Conservation (phyloP, 306 rosid species). For the Adenanthera pavonina region DNA sequence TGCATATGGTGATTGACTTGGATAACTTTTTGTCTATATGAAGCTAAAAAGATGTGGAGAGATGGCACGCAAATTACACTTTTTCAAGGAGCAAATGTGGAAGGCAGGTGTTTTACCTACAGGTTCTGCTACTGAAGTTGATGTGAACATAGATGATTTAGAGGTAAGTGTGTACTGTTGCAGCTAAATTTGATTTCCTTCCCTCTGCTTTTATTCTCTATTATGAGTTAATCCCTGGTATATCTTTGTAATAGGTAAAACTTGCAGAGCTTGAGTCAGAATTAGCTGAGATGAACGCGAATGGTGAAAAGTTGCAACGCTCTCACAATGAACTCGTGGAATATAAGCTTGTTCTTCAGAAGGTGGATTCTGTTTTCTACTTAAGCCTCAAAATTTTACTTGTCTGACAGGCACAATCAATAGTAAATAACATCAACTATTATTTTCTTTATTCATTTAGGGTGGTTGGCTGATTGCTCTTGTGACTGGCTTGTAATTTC, state of each 20-base stretch:
- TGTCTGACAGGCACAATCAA: constrained; percentile 19
- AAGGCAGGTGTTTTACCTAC: constrained; percentile 76
- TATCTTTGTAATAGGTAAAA: constrained; percentile 65
- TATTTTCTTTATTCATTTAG: constrained; percentile 16
- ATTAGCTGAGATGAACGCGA: constrained; percentile 86
- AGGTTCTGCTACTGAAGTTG: constrained; percentile 47
- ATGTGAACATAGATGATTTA: constrained; percentile 71
- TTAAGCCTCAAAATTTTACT: neutral
- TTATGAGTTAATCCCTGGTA: constrained; percentile 25
- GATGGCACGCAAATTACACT: constrained; percentile 92
- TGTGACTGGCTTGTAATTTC: constrained; percentile 6
- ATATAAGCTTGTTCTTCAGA: constrained; percentile 87
- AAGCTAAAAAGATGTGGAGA: constrained; percentile 93
- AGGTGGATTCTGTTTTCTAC: constrained; percentile 61
- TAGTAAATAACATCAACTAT: neutral
- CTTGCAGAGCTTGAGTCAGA: constrained; percentile 91
- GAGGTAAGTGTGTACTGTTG: constrained; percentile 61
- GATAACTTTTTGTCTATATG: constrained; percentile 37
- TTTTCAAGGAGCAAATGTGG: constrained; percentile 89
- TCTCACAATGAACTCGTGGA: constrained; percentile 86
- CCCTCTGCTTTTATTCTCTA: neutral
- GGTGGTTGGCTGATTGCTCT: constrained; percentile 22
- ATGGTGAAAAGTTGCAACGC: constrained; percentile 92
- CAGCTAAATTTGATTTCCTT: constrained; percentile 7
- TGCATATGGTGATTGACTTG: constrained; percentile 34